A percentile compares a stretch with the other conserved stretches of the same genome.
Evolutionary conservation across 2,329 filamentous ascomycete species (phyloP).

Genomic region (Sclerotinia borealis): DNA sequence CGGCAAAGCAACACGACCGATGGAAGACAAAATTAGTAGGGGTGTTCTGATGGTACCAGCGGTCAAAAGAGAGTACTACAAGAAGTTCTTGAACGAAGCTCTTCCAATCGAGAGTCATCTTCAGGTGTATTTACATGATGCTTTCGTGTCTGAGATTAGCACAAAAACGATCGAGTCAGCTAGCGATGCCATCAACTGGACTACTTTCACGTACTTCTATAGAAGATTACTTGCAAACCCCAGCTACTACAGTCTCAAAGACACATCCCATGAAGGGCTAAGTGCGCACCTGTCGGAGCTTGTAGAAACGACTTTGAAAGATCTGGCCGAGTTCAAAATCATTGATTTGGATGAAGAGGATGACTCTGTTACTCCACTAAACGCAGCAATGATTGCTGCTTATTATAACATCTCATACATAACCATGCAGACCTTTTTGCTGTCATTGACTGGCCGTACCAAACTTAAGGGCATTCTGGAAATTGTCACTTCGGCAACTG

Average conservation of each 20-base stretch:
- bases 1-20: slow-evolving; percentile 77
- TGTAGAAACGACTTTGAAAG: slow-evolving; percentile 86
- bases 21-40: slow-evolving; percentile 72
- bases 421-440: slow-evolving; percentile 96
- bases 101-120: slow-evolving; percentile 93
- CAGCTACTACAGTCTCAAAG: slow-evolving; percentile 87
- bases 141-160: slow-evolving; percentile 95
- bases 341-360: slow-evolving; percentile 95
- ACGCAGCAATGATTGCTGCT: slow-evolving; percentile 94
- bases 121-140: slow-evolving; percentile 86
- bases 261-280: slow-evolving; percentile 86
- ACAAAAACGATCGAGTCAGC: slow-evolving; percentile 93
- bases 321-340: slow-evolving; percentile 87
- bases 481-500: slow-evolving; percentile 92
- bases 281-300: slow-evolving; percentile 91
- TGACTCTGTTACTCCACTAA: slow-evolving; percentile 80
- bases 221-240: slow-evolving; percentile 89
- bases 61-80: slow-evolving; percentile 95
- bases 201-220: slow-evolving; percentile 98
- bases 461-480: slow-evolving; percentile 97
- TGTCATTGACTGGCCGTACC: slow-evolving; percentile 81
- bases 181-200: slow-evolving; percentile 97
- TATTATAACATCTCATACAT: slow-evolving; percentile 99
- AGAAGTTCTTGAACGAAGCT: slow-evolving; percentile 96
- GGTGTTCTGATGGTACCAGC: slow-evolving; percentile 96